phyloP scores from a whole-genome alignment of 192 early-diverging fungal species.

The Backusella australiensis region DNA sequence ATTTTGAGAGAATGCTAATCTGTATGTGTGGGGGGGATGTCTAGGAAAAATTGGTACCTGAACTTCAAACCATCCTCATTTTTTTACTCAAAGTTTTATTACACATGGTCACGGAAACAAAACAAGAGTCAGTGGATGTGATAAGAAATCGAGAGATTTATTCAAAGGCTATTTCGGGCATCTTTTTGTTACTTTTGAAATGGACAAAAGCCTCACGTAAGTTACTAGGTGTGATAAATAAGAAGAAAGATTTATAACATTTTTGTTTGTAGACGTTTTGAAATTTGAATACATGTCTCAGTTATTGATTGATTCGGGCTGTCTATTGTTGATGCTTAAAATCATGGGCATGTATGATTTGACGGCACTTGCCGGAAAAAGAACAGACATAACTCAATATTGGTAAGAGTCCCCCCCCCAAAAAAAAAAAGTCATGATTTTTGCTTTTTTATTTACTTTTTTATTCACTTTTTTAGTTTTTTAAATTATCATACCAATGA shows the following conservation, averaged over 20 bases:
- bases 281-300: slow-evolving; percentile 76
- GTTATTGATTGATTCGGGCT: slow-evolving; percentile 76
- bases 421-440: too few species aligned
- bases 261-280: slow-evolving; percentile 46
- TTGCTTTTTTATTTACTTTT: too few species aligned
- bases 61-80: slow-evolving; percentile 52
- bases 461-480: neutral
- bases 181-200: slow-evolving; percentile 66
- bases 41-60: slow-evolving; percentile 40
- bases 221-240: too few species aligned
- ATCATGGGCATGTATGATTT: slow-evolving; percentile 75
- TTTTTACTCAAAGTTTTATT: slow-evolving; percentile 52
- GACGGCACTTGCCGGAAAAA: slow-evolving; percentile 39
- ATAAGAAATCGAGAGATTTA: slow-evolving; percentile 71
- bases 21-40: too few species aligned
- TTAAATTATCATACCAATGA: neutral
- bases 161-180: slow-evolving; percentile 68
- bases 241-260: too few species aligned
- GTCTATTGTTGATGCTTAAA: slow-evolving; percentile 74
- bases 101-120: slow-evolving; percentile 32
- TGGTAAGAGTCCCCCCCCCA: neutral
- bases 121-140: slow-evolving; percentile 49
- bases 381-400: slow-evolving; percentile 43
- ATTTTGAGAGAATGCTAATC: too few species aligned
- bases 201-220: slow-evolving; percentile 64